phyloP scores from a whole-genome alignment of 2,329 filamentous ascomycete species.

The Ustilaginoidea virens region DNA sequence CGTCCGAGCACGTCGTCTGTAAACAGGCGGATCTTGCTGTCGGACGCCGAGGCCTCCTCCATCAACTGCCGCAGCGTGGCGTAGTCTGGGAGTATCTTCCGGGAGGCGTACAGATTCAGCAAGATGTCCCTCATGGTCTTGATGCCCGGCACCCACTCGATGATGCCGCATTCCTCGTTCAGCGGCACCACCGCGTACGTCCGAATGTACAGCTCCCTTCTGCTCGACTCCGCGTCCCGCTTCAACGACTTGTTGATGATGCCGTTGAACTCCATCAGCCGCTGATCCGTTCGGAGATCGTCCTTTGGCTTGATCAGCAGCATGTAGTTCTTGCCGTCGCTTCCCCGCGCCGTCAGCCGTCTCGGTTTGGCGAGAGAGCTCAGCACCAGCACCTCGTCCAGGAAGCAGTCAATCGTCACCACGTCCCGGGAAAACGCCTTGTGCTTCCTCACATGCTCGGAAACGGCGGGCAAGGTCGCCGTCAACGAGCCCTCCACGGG shows the following conservation, averaged over 20 bases:
- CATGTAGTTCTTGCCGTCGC: slow-evolving; percentile 76
- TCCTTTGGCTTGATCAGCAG: slow-evolving; percentile 96
- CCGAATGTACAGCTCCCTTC: slow-evolving; percentile 83
- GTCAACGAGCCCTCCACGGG: slow-evolving; percentile 76
- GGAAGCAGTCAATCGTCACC: slow-evolving; percentile 65
- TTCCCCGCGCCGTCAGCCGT: slow-evolving; percentile 75
- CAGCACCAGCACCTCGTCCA: slow-evolving; percentile 79
- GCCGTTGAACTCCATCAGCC: slow-evolving; percentile 96
- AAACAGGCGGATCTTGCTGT: slow-evolving; percentile 54
- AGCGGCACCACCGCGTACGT: slow-evolving; percentile 94
- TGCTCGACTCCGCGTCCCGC: slow-evolving; percentile 77
- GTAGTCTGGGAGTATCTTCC: slow-evolving; percentile 58
- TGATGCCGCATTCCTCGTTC: slow-evolving; percentile 93
- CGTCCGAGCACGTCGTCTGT: slow-evolving; percentile 45
- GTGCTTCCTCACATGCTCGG: slow-evolving; percentile 61
- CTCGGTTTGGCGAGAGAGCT: slow-evolving; percentile 86
- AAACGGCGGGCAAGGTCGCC: slow-evolving; percentile 59
- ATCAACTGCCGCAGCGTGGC: slow-evolving; percentile 43
- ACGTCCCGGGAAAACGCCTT: slow-evolving; percentile 77
- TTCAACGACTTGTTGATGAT: slow-evolving; percentile 96
- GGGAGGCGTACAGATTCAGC: slow-evolving; percentile 59
- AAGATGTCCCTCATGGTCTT: slow-evolving; percentile 89
- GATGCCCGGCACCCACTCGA: slow-evolving; percentile 96
- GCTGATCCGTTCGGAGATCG: slow-evolving; percentile 91
- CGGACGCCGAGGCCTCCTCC: slow-evolving; percentile 44